Base-by-base conservation (phyloP, 176 grass and related monocot genomes). In the Zea mays region DNA sequence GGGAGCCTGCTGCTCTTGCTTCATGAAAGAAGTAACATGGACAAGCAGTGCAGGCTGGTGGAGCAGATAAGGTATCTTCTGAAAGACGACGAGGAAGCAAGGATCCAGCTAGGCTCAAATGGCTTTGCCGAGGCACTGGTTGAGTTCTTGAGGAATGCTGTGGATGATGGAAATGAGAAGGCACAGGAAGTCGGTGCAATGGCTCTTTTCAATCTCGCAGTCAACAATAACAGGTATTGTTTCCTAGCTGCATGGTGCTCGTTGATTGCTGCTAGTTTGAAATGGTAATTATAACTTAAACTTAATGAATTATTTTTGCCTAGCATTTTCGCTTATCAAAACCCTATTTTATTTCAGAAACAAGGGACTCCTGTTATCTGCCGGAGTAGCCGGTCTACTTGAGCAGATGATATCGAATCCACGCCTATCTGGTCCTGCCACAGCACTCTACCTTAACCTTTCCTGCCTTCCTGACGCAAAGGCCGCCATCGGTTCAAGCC, bases 131-230 rank as follows among this genome's bases (percentile, higher is more conserved):
- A 99, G 72, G 83, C 85, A 5, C 87, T 99, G 13, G 88, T 95
- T 63, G 85, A 88, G 49, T 99, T 99, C 75, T 59, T 99, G 73
- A 92, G 87, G 58, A 82, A 87, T 27, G 85, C 92, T 6, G 68
- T 99, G 27, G 55, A 88, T 73, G 83, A 87, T 79, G 88, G 81
- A 84, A 85, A 99, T 85, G 86, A 87, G 67, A 93, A 89, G 80
- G 90, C 87, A 76, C 96, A 99, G 69, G 90, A 95, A 90, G 66
- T 92, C 80, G 92, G 87, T 48, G 80, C 88, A 21, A 93, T 99
- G 92, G 92, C 92, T 78, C 87, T 99, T 60, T 95, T 95, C 82
- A 99, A 99, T 72, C 96, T 99, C 59, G 90, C 92, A 42, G 96
- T 99, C 58, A 88, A 88, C 66, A 95, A 93, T 74, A 99, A 89